Evolutionary conservation across 1,284 basidiomycete species (phyloP).

Genomic region (Boletus semigastroideus): DNA sequence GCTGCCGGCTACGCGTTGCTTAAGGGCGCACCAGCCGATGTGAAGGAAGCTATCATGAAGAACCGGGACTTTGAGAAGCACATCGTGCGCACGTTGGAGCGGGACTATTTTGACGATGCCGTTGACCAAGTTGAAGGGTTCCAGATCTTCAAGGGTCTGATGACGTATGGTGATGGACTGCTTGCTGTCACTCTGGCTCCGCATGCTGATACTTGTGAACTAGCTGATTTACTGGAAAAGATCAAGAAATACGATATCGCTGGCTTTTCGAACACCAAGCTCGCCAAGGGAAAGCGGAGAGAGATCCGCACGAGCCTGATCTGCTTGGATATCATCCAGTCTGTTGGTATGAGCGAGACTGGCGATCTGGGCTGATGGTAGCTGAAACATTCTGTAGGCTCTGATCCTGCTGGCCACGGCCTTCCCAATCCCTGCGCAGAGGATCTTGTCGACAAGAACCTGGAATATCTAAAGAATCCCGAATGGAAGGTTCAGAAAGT

Average conservation of each 20-base stretch:
- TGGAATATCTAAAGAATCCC: background rate
- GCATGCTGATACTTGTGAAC: slow-evolving; percentile 2
- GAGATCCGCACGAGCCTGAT: slow-evolving; percentile 27
- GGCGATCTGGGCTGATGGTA: background rate
- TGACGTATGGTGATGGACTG: slow-evolving; percentile 16
- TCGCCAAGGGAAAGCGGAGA: slow-evolving; percentile 10
- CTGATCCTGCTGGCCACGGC: background rate
- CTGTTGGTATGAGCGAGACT: slow-evolving; percentile 12
- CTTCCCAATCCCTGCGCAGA: background rate
- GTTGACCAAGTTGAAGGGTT: slow-evolving; percentile 27
- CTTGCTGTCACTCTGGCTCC: too few relatives aligned
- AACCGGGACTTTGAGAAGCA: slow-evolving; percentile 11
- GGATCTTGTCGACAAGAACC: background rate
- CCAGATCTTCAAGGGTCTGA: slow-evolving; percentile 25
- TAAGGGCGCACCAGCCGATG: slow-evolving; percentile 13
- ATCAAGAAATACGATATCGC: slow-evolving; percentile 13
- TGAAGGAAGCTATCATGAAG: slow-evolving; percentile 10
- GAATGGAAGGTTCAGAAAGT: slow-evolving; percentile 10
- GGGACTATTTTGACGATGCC: slow-evolving; percentile 29
- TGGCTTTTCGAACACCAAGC: slow-evolving; percentile 16
- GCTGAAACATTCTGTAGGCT: slow-evolving; percentile 7
- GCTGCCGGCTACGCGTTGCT: background rate
- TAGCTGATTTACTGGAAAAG: slow-evolving; percentile 20
- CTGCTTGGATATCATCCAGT: slow-evolving; percentile 22
- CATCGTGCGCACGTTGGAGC: slow-evolving; percentile 24